phyloP scores from a whole-genome alignment of 2,329 filamentous ascomycete genomes.

The Alternaria incomplexa region DNA sequence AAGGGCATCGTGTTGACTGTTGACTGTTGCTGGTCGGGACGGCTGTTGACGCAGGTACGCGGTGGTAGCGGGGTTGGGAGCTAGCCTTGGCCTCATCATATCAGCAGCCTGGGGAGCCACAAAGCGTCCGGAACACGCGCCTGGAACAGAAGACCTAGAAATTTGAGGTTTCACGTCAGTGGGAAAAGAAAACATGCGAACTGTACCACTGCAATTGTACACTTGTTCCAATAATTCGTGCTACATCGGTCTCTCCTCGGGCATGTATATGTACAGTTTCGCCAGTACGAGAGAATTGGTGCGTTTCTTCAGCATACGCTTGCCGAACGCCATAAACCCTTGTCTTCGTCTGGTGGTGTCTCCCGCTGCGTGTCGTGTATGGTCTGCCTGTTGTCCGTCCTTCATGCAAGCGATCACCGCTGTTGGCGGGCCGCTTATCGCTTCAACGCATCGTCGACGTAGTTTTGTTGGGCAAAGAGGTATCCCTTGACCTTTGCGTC shows the following conservation, averaged over 20 bases:
- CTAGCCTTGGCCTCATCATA: conserved; percentile 30
- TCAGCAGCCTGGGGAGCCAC: background rate
- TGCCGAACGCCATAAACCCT: conserved; percentile 13
- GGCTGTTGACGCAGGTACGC: conserved; percentile 34
- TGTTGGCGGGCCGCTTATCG: conserved; percentile 10
- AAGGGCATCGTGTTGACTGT: conserved; percentile 73
- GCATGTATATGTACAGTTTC: conserved; percentile 41
- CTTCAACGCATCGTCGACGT: conserved; percentile 53
- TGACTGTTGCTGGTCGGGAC: conserved; percentile 15
- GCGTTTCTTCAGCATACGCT: conserved; percentile 7
- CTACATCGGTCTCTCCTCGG: conserved; percentile 16
- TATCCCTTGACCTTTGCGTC: conserved; percentile 79
- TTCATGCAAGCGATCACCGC: background rate
- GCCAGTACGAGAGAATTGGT: conserved; percentile 25
- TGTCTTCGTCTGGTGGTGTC: conserved; percentile 8
- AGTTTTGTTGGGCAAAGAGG: conserved; percentile 80
- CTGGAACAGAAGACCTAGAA: background rate
- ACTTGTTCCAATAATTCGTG: conserved; percentile 4
- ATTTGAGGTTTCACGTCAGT: conserved; percentile 6
- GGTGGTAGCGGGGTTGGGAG: conserved; percentile 29
- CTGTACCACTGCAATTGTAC: conserved; percentile 12
- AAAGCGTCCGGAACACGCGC: background rate
- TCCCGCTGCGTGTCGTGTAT: background rate
- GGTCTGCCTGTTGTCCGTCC: background rate
- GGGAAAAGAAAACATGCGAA: background rate